A percentile compares a stretch with the other conserved stretches of the same genome.
These are phyloP conservation scores for Fraxinus quadrangulata DNA, from an alignment of 257 asterid genomes.

Conservation along the genomic window DNA sequence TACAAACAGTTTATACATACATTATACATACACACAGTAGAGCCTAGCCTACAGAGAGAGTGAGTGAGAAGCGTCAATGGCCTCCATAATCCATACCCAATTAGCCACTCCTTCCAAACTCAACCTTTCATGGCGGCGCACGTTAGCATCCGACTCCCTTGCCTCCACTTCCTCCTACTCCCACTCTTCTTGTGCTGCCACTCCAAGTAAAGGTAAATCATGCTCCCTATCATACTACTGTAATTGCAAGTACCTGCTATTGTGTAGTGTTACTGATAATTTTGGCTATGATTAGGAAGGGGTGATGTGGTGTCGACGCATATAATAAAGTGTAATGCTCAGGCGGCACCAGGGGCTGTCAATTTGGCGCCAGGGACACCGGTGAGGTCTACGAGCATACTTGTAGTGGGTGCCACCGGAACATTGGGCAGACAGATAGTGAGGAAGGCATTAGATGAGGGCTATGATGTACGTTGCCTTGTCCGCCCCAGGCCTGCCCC, in stretches of 20 bases:
- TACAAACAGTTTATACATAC: not conserved
- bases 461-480: slow-evolving; percentile 93
- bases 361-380: slow-evolving; percentile 95
- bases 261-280: not conserved
- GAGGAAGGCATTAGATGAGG: slow-evolving; percentile 94
- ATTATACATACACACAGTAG: not conserved
- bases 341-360: slow-evolving; percentile 53
- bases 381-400: slow-evolving; percentile 79
- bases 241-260: not conserved
- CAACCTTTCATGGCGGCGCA: slow-evolving; percentile 53
- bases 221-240: not conserved
- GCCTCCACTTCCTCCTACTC: slow-evolving; percentile 33
- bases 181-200: slow-evolving; percentile 24
- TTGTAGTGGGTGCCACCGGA: slow-evolving; percentile 96
- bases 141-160: slow-evolving; percentile 36
- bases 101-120: slow-evolving; percentile 39
- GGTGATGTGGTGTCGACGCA: slow-evolving; percentile 31
- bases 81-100: slow-evolving; percentile 48
- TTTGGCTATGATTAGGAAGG: slow-evolving; percentile 38
- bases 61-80: slow-evolving; percentile 39
- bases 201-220: slow-evolving; percentile 37
- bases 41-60: slow-evolving; percentile 3
- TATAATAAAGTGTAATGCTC: slow-evolving; percentile 49
- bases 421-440: slow-evolving; percentile 97
- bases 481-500: slow-evolving; percentile 98